Conservation (phyloP, 2,329 filamentous ascomycete species). For the Aspergillus felis region DNA sequence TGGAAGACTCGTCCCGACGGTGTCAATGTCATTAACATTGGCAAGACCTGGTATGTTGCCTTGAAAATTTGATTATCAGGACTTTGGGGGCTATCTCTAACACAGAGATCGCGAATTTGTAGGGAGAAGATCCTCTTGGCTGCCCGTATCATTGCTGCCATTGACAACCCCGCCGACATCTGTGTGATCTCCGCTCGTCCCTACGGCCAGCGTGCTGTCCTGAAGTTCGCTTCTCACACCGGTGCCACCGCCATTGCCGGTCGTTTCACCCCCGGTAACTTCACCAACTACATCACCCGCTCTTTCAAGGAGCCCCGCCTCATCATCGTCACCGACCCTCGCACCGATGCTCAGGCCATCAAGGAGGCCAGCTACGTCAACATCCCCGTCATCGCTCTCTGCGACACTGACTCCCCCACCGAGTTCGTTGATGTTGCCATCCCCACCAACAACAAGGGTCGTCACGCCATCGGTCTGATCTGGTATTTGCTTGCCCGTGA, state of each 20-base stretch:
- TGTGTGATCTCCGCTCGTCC: slow-evolving; percentile 99
- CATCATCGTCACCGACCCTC: slow-evolving; percentile 98
- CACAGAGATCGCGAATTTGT: slow-evolving; percentile 15
- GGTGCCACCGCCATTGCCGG: slow-evolving; percentile 96
- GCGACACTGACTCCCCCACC: slow-evolving; percentile 98
- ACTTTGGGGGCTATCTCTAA: slow-evolving; percentile 13
- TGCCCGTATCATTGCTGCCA: slow-evolving; percentile 95
- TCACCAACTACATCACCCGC: slow-evolving; percentile 99
- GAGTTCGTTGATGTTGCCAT: slow-evolving; percentile 99
- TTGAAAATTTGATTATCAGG: background rate
- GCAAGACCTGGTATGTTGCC: slow-evolving; percentile 89
- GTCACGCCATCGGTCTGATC: slow-evolving; percentile 95
- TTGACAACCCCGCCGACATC: slow-evolving; percentile 99
- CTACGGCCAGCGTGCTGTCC: slow-evolving; percentile 98
- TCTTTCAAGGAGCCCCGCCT: slow-evolving; percentile 99
- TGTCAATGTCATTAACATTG: slow-evolving; percentile 98
- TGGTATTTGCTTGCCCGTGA: slow-evolving; percentile 99
- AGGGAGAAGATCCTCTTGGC: slow-evolving; percentile 99
- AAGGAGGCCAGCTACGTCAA: slow-evolving; percentile 99
- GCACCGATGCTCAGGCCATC: slow-evolving; percentile 99
- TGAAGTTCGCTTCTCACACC: slow-evolving; percentile 99
- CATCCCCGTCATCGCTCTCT: slow-evolving; percentile 98
- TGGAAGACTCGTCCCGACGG: slow-evolving; percentile 99
- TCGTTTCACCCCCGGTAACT: slow-evolving; percentile 99
- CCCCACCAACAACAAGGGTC: slow-evolving; percentile 99